Evolutionary conservation across 495 filamentous ascomycete genomes (phyloP), one percentile per base, ranked within the genome.

Genomic region (Astrothelium subdiscretum): DNA sequence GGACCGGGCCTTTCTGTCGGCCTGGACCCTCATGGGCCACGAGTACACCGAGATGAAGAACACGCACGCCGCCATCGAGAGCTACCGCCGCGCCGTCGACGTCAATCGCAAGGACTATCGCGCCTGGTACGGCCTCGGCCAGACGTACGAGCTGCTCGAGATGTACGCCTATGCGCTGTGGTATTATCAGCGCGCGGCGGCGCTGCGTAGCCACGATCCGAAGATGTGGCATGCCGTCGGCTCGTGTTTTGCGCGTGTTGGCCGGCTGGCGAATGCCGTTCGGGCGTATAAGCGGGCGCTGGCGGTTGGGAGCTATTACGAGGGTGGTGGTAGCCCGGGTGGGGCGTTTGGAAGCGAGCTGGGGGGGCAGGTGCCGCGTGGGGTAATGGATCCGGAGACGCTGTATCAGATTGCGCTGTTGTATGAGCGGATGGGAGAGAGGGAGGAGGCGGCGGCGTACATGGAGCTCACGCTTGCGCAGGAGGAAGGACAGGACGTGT

Each of bases 41-140:
- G 95, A 99, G 71, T 99, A 97, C 72, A 90, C 97, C 35, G 95
- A 99, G 72, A 87, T 99, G 77, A 99, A 97, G 69, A 99, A 99
- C 69, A 99, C 95, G 0, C 95, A 99, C 68, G 92, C 95, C 0
- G 95, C 95, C 18, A 97, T 99, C 64, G 95, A 99, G 72, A 91
- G 88, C 11, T 99, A 99, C 69, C 87, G 95, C 3, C 87, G 95
- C 18, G 95, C 95, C 1, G 95, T 99, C 3, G 95, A 97, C 67
- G 87, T 92, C 70, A 97, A 99, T 71, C 86, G 94, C 48, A 89
- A 92, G 70, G 95, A 99, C 70, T 97, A 97, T 74, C 88, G 95
- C 58, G 95, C 95, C 18, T 99, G 95, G 95, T 97, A 97, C 71
- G 94, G 95, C 59, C 79, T 99, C 0, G 95, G 95, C 5, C 92